These are phyloP conservation scores for Linnemannia exigua DNA, from an alignment of 192 early-diverging fungal species.

Conservation along the genomic window DNA sequence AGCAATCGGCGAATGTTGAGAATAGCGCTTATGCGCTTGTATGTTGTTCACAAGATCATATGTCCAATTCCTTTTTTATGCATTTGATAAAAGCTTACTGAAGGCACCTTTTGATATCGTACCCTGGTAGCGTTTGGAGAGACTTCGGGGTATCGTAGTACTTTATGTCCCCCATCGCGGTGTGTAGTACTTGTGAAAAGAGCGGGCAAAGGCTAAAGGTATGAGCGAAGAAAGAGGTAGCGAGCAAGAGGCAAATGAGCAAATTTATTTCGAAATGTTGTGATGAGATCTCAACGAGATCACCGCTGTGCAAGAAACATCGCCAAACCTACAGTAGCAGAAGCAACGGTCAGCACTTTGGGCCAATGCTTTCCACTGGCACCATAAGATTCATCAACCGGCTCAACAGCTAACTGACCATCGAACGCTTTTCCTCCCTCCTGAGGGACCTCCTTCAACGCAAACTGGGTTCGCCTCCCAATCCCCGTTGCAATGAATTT, in stretches of 20 bases:
- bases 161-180: neutral
- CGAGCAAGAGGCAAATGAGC: neutral
- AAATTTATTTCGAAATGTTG: neutral
- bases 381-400: neutral
- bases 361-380: neutral
- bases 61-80: too few species aligned
- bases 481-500: neutral
- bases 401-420: neutral
- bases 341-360: conserved; percentile 10
- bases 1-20: neutral
- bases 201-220: neutral
- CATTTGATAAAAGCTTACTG: too few species aligned
- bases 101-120: too few species aligned
- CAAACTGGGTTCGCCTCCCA: conserved; percentile 23
- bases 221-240: neutral
- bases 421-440: neutral
- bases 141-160: too few species aligned
- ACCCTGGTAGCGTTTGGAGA: too few species aligned
- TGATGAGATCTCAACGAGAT: too few species aligned
- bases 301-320: neutral
- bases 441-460: conserved; percentile 17
- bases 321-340: conserved; percentile 9
- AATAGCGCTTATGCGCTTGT: neutral
- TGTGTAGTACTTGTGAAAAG: neutral
- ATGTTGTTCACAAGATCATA: too few species aligned